Conservation (phyloP, 768 basidiomycete species). For the Austroboletus festivus region DNA sequence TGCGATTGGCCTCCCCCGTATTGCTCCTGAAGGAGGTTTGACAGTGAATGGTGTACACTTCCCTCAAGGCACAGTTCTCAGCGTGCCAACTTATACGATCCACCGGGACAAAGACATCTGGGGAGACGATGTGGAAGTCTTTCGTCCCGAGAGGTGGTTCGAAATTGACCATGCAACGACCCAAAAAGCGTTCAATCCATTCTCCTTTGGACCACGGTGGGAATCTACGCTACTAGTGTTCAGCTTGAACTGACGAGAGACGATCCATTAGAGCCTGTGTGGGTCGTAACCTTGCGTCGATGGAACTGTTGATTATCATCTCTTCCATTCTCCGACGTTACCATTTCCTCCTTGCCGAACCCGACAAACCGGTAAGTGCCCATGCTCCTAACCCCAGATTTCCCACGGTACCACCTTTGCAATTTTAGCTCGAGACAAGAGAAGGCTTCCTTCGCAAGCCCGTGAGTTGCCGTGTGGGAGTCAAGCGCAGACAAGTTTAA, state of each 20-base stretch:
- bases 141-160: slow-evolving; percentile 84
- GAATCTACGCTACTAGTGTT: background rate
- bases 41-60: slow-evolving; percentile 52
- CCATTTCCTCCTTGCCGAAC: slow-evolving; percentile 64
- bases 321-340: slow-evolving; percentile 78
- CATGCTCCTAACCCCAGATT: background rate
- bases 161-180: slow-evolving; percentile 60
- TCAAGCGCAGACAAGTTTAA: slow-evolving; percentile 55
- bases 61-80: slow-evolving; percentile 72
- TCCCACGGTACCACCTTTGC: slow-evolving; percentile 5
- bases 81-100: slow-evolving; percentile 80
- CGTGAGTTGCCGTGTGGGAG: slow-evolving; percentile 64
- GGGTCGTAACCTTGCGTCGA: slow-evolving; percentile 74
- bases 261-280: slow-evolving; percentile 63
- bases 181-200: slow-evolving; percentile 79
- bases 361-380: slow-evolving; percentile 50
- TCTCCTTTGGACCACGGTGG: slow-evolving; percentile 78
- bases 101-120: slow-evolving; percentile 70
- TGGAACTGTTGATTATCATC: slow-evolving; percentile 79
- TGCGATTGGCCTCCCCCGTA: slow-evolving; percentile 76
- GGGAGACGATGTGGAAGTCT: slow-evolving; percentile 75
- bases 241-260: slow-evolving; percentile 5
- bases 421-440: slow-evolving; percentile 60
- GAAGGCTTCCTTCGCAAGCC: slow-evolving; percentile 92
- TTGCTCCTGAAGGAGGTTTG: slow-evolving; percentile 73